phyloP scores from a whole-genome alignment of 768 basidiomycete genomes.

The Sutorius australiensis region DNA sequence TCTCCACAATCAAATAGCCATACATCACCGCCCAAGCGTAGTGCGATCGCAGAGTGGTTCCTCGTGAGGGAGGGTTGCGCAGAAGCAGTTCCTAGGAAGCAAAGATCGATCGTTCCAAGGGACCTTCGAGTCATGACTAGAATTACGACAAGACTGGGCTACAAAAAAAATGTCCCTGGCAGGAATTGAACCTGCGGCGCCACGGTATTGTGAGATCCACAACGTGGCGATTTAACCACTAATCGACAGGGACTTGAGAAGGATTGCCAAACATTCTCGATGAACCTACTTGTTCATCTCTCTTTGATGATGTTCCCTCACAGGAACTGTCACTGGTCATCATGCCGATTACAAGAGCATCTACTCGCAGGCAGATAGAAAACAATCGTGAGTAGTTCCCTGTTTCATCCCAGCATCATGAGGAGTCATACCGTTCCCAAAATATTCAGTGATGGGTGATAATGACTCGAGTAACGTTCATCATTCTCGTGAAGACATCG shows the following conservation, averaged over 20 bases:
- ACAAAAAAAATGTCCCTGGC: conserved; percentile 30
- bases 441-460: conserved; percentile 2
- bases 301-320: not conserved
- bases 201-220: conserved; percentile 36
- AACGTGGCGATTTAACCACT: conserved; percentile 43
- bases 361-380: not conserved
- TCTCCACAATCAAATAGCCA: conserved; percentile 89
- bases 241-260: conserved; percentile 37
- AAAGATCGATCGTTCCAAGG: conserved; percentile 47
- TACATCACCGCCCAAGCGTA: conserved; percentile 63
- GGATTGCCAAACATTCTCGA: not conserved
- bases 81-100: conserved; percentile 79
- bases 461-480: not conserved
- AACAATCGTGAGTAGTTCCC: not conserved
- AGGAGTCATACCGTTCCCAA: not conserved
- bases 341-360: conserved; percentile 16
- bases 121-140: conserved; percentile 19
- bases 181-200: conserved; percentile 39
- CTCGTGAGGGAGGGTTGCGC: conserved; percentile 77
- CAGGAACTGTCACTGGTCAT: not conserved
- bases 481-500: not conserved
- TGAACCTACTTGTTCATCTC: not conserved
- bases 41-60: conserved; percentile 70
- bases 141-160: not conserved
- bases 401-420: not conserved